Evolutionary conservation across 257 asterid species (phyloP).

Genomic region (Eustoma russellianum): DNA sequence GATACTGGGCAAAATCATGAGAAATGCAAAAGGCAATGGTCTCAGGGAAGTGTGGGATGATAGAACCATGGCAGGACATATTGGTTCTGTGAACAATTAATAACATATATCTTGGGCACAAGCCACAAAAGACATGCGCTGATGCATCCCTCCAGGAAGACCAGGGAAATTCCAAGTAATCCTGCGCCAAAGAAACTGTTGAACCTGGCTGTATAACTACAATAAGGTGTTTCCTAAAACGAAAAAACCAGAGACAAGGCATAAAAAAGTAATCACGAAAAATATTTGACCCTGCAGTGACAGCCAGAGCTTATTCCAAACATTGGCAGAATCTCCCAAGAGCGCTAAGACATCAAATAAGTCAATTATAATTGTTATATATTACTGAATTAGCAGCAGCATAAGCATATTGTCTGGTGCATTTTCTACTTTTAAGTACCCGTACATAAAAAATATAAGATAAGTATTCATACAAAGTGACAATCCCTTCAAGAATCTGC

Average conservation of each 20-base stretch:
- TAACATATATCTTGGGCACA: conserved; percentile 80
- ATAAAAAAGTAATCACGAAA: conserved; percentile 11
- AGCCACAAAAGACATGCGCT: conserved; percentile 87
- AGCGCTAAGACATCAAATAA: background rate
- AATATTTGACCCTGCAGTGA: background rate
- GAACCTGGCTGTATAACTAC: conserved; percentile 63
- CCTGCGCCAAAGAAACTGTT: conserved; percentile 99
- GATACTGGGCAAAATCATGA: conserved; percentile 89
- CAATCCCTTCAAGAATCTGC: no score
- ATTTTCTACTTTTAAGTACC: no score
- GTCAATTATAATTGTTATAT: background rate
- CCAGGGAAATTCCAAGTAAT: conserved; percentile 81
- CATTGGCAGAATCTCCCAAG: background rate
- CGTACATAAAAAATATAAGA: no score
- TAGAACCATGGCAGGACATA: conserved; percentile 84
- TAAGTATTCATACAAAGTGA: no score
- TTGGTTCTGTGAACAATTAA: conserved; percentile 80
- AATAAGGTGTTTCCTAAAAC: conserved; percentile 26
- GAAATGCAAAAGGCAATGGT: conserved; percentile 92
- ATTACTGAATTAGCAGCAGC: background rate
- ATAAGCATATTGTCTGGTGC: background rate
- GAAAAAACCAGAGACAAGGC: conserved; percentile 25
- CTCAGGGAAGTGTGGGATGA: conserved; percentile 74
- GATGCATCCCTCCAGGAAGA: conserved; percentile 91
- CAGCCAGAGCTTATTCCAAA: background rate